phyloP scores from a whole-genome alignment of 257 asterid species.

The Orobanche coerulescens region DNA sequence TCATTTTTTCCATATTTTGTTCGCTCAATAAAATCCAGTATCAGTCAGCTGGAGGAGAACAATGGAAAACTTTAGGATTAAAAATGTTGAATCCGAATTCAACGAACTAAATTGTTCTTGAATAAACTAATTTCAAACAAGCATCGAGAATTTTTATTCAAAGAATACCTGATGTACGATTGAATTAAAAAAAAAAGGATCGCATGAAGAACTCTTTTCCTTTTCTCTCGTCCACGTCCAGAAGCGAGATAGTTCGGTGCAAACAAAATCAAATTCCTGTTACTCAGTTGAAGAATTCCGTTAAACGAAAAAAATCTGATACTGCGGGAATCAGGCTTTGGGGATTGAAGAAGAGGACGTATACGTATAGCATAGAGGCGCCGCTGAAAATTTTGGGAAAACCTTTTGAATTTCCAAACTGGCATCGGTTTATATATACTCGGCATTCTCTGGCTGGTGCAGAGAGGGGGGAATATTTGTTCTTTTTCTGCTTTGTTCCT shows the following conservation, averaged over 20 bases:
- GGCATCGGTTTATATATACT: not conserved
- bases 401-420: not conserved
- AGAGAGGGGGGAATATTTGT: too few species aligned
- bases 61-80: not conserved
- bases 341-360: not conserved
- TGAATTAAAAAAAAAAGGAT: not conserved
- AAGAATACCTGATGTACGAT: not conserved
- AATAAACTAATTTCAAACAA: slow-evolving; percentile 10
- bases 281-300: not conserved
- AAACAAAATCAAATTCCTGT: not conserved
- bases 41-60: slow-evolving; percentile 19
- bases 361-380: not conserved
- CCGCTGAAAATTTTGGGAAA: not conserved
- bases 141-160: not conserved
- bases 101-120: slow-evolving; percentile 2
- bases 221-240: not conserved
- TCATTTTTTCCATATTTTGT: slow-evolving; percentile 44
- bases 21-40: slow-evolving; percentile 8
- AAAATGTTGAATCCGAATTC: not conserved
- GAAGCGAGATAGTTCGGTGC: not conserved
- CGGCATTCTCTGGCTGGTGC: too few species aligned
- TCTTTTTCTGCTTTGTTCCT: too few species aligned
- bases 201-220: not conserved
- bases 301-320: not conserved
- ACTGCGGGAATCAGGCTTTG: not conserved